Evolutionary conservation across 2,329 filamentous ascomycete species (phyloP), one percentile per base, ranked within the genome.

Genomic region (Ophiobolus disseminans): DNA sequence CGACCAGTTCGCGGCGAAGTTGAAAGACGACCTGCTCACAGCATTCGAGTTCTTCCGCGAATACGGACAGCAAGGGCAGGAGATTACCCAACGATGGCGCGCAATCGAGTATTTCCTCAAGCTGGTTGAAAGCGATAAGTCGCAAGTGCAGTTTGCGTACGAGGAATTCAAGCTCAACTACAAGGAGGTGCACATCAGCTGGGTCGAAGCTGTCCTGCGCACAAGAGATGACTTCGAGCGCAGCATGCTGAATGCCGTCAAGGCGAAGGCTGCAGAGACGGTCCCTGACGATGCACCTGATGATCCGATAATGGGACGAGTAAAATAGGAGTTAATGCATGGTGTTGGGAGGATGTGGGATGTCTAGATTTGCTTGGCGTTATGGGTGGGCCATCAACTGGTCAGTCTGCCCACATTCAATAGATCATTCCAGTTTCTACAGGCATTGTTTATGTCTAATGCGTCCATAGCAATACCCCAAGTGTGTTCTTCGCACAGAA

Each of bases 261-360:
- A 97, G 80, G 86, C 86, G 2, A 85, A 87, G 69, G 93, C 92
- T n/a, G 92, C 91, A 6, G 89, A 91, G 73, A 83, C 96, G 60
- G 86, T 89, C 50, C 86, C 92, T 1, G 87, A 89, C 54, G 83
- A 91, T 0, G 76, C 84, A n/a, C 58, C 58, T 19, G 75, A 84
- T 14, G 93, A 97, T 76, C 97, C 94, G 2, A 90, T 99, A 55
- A 97, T 99, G 93, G 86, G 89, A 55, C 93, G 90, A 76, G 85
- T 97, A 39, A 94, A 92, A 75, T 95, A 63, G 36, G 36, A 11
- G 23, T 35, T 19, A n/a, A 26, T 26, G 23, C 23, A 11, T 26
- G n/a, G n/a, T 26, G 23, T 7, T 7, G 23, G 23, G 6, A 26
- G 7, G 23, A 6, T 7, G 23, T 26, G 6, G 23, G 11, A 32